phyloP scores from a whole-genome alignment of 345 rosid species.

The Hibiscus tridactylites region DNA sequence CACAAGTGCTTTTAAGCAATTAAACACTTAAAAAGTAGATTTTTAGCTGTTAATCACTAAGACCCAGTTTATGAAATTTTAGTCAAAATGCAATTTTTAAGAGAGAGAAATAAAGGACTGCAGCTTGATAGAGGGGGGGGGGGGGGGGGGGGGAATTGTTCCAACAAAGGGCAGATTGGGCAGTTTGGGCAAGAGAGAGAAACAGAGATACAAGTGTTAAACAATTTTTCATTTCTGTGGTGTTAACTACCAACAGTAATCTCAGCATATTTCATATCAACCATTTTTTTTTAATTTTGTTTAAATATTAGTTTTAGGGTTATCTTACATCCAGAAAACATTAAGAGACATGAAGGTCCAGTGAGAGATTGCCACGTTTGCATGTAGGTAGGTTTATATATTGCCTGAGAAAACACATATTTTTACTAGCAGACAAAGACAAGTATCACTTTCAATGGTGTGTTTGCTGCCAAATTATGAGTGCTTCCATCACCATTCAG shows the following conservation, averaged over 20 bases:
- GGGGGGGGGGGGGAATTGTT: conserved; percentile 31
- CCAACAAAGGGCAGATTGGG: conserved; percentile 53
- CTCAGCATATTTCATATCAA: background rate
- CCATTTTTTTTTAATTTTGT: background rate
- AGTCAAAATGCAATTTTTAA: conserved; percentile 41
- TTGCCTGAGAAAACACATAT: no score
- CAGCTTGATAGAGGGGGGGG: conserved; percentile 39
- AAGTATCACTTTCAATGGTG: conserved; percentile 5
- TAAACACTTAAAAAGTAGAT: background rate
- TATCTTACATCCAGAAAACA: background rate
- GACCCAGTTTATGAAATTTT: conserved; percentile 26
- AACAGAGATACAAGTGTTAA: background rate
- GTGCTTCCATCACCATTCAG: background rate
- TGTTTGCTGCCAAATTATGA: conserved; percentile 1
- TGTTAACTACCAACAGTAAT: conserved; percentile 24
- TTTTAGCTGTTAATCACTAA: conserved; percentile 13
- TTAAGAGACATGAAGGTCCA: background rate
- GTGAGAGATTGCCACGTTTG: conserved; percentile 7
- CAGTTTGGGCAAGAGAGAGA: conserved; percentile 41
- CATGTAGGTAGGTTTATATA: background rate
- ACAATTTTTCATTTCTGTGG: background rate
- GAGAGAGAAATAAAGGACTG: background rate
- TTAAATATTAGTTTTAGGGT: background rate
- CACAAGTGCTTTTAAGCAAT: conserved; percentile 7
- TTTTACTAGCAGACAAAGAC: conserved; percentile 4